phyloP scores from a whole-genome alignment of 371 early-diverging fungal species.

The Catenaria anguillulae region DNA sequence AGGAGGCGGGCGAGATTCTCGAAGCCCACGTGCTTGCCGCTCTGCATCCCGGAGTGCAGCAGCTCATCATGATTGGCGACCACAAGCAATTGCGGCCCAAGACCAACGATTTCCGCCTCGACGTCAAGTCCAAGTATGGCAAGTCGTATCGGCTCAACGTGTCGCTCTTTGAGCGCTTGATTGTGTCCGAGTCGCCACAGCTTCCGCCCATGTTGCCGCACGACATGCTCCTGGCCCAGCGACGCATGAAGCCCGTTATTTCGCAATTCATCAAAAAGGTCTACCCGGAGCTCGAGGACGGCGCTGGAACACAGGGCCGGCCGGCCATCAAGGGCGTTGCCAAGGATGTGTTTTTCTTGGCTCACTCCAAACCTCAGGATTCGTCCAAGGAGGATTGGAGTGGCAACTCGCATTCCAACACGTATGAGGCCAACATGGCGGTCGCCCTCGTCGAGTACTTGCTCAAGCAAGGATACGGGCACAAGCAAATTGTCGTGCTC shows the following conservation, averaged over 20 bases:
- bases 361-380: slow-evolving; percentile 25
- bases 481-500: slow-evolving; percentile 36
- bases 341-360: slow-evolving; percentile 26
- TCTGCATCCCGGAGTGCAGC: slow-evolving; percentile 12
- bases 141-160: slow-evolving; percentile 13
- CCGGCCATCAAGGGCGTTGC: slow-evolving; percentile 29
- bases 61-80: slow-evolving; percentile 20
- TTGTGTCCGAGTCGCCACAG: slow-evolving; percentile 9
- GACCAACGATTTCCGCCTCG: slow-evolving; percentile 20
- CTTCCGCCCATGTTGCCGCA: slow-evolving; percentile 11
- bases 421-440: slow-evolving; percentile 28
- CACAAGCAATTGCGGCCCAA: slow-evolving; percentile 20
- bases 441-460: slow-evolving; percentile 27
- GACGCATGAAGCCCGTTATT: slow-evolving; percentile 24
- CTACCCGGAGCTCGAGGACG: slow-evolving; percentile 22
- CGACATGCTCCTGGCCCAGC: slow-evolving; percentile 8
- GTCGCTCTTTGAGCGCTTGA: slow-evolving; percentile 18
- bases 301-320: slow-evolving; percentile 13
- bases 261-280: slow-evolving; percentile 14
- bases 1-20: slow-evolving; percentile 26
- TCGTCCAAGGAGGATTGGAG: slow-evolving; percentile 6
- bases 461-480: slow-evolving; percentile 35
- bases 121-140: slow-evolving; percentile 17
- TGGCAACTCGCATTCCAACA: slow-evolving; percentile 23
- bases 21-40: slow-evolving; percentile 20